A percentile compares a stretch with the other conserved stretches of the same genome.
Evolutionary conservation across 208 protist species (phyloP).

Genomic region (Herpetomonas samuelpessoai): DNA sequence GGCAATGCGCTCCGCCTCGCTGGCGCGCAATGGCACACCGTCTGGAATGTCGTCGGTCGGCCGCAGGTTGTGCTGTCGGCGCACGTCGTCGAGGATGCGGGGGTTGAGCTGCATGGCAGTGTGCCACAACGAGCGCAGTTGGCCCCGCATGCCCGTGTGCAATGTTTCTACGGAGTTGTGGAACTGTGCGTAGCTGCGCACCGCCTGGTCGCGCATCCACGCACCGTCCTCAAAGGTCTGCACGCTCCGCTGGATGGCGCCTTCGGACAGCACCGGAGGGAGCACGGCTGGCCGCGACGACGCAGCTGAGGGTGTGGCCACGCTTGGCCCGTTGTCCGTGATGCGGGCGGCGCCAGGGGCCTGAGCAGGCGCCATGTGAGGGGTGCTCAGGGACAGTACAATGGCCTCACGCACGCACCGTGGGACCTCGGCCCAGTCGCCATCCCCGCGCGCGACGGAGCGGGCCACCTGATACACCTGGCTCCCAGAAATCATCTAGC

Average conservation of each 20-base stretch:
- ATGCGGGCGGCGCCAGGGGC: too few relatives aligned
- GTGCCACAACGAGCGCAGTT: constrained; percentile 55
- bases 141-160: constrained; percentile 42
- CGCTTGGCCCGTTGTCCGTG: too few relatives aligned
- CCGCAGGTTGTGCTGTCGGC: constrained; percentile 21
- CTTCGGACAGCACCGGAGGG: constrained; percentile 50
- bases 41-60: constrained; percentile 46
- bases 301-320: neutral
- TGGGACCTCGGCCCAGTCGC: constrained; percentile 73
- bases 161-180: constrained; percentile 81
- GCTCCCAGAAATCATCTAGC: constrained; percentile 20
- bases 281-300: constrained; percentile 1
- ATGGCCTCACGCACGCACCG: constrained; percentile 64
- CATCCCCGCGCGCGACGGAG: constrained; percentile 44
- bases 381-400: constrained; percentile 25
- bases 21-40: constrained; percentile 29
- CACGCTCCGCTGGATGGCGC: constrained; percentile 60
- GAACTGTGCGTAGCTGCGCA: constrained; percentile 73
- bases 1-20: constrained; percentile 20
- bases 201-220: constrained; percentile 64
- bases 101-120: constrained; percentile 71
- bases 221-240: constrained; percentile 73
- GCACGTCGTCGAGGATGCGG: constrained; percentile 31
- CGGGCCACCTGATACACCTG: constrained; percentile 27
- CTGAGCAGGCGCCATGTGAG: neutral